Evolutionary conservation across 2,329 filamentous ascomycete species (phyloP).

Genomic region (Neonectria ditissima): DNA sequence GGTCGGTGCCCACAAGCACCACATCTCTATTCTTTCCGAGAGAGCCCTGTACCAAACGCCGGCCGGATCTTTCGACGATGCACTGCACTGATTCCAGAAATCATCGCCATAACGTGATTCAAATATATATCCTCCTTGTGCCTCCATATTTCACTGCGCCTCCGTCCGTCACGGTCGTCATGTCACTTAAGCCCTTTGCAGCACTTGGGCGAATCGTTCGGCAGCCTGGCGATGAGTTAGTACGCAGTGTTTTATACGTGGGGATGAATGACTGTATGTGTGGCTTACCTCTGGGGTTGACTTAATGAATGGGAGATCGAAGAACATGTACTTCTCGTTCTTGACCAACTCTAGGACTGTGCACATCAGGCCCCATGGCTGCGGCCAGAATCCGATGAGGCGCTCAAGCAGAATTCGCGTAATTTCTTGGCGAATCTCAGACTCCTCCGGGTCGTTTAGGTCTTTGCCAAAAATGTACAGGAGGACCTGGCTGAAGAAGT

Average conservation of each 20-base stretch:
- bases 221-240: constrained; percentile 47
- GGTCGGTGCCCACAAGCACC: constrained; percentile 32
- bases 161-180: constrained; percentile 8
- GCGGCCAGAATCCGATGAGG: constrained; percentile 87
- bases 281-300: constrained; percentile 81
- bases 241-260: neutral
- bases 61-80: constrained; percentile 34
- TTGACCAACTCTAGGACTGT: constrained; percentile 91
- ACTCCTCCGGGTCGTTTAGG: constrained; percentile 78
- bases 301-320: constrained; percentile 93
- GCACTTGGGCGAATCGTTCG: constrained; percentile 51
- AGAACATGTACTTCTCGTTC: constrained; percentile 92
- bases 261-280: neutral
- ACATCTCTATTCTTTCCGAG: constrained; percentile 44
- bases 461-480: constrained; percentile 87
- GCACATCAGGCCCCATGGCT: constrained; percentile 94
- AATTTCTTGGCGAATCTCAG: constrained; percentile 89
- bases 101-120: constrained; percentile 33
- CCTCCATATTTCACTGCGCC: constrained; percentile 14
- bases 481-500: constrained; percentile 90
- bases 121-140: constrained; percentile 18
- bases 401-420: constrained; percentile 90
- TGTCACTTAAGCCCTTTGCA: constrained; percentile 48
- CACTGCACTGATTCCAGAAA: constrained; percentile 41
- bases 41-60: constrained; percentile 45